A percentile compares a stretch with the other conserved stretches of the same genome.
Evolutionary conservation across 1,284 basidiomycete species (phyloP).

Genomic region (Ceratobasidium sp.): DNA sequence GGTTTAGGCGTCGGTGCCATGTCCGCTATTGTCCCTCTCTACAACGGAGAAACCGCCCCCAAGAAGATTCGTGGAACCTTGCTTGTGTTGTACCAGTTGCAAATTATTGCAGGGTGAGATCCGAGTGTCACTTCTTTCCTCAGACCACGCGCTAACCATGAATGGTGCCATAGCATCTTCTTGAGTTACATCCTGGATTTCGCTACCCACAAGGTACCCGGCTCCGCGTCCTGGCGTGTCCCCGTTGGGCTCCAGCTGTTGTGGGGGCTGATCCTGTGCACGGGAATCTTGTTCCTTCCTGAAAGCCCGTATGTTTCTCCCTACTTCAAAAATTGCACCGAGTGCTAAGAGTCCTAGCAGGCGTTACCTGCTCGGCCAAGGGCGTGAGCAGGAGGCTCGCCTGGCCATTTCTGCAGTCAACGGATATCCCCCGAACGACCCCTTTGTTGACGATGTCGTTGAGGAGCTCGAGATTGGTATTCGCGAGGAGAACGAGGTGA

Average conservation of each 20-base stretch:
- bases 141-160: constrained; percentile 3
- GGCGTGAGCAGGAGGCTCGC: constrained; percentile 67
- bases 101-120: constrained; percentile 75
- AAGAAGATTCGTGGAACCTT: constrained; percentile 80
- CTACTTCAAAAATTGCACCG: neutral
- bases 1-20: constrained; percentile 83
- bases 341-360: constrained; percentile 55
- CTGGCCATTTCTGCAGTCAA: constrained; percentile 75
- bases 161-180: constrained; percentile 66
- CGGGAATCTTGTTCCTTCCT: constrained; percentile 79
- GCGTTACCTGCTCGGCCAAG: constrained; percentile 71
- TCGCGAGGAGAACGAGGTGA: constrained; percentile 55
- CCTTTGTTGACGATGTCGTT: constrained; percentile 72
- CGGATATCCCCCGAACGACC: constrained; percentile 69
- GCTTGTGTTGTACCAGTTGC: constrained; percentile 80
- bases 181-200: constrained; percentile 79
- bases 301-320: constrained; percentile 74
- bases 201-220: constrained; percentile 70
- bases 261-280: constrained; percentile 75
- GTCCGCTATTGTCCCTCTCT: constrained; percentile 82
- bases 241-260: constrained; percentile 70
- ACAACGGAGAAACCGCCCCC: constrained; percentile 84
- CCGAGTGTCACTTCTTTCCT: neutral
- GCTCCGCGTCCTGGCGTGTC: constrained; percentile 75
- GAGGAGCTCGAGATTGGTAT: constrained; percentile 79